Evolutionary conservation across 2,329 filamentous ascomycete genomes (phyloP), one percentile per base, ranked within the genome.

Genomic region (Cryoendolithus antarcticus): DNA sequence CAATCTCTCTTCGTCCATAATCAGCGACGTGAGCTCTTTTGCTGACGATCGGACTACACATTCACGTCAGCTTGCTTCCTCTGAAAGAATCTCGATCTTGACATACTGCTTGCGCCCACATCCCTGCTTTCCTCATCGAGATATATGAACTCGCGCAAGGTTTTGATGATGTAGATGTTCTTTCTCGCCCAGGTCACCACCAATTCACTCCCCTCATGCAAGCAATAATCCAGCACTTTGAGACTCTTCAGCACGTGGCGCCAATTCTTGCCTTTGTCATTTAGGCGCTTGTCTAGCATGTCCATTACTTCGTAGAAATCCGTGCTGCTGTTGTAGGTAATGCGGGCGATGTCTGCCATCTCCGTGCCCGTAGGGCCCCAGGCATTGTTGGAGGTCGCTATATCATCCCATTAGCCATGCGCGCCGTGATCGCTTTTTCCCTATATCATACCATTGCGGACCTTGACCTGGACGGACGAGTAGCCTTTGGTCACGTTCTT

Each of bases 271-370:
- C 91, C 91, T 65, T 98, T 96, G 64, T 98, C 91, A 56, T 98
- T 98, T 56, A 98, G 69, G 51, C 91, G 82, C 70, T 96, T 96
- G 66, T 98, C 91, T 50, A 98, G 72, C 86, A 98, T 98, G 62
- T 98, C 91, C 81, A 98, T 94, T 55, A 98, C 95, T 61, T 98
- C 89, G 68, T 94, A 94, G 67, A 98, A 98, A 62, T 96, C 91
- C 63, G 82, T 89, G 29, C 86, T 88, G 58, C 89, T 93, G 68
- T 93, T 93, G 69, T 88, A 98, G 37, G 91, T 96, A 72, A 96
- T 80, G 62, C 91, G 85, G 62, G 91, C 86, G 59, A 98, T 95
- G 66, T 98, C 91, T 64, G 83, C 85, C 91, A 98, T 96, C 62
- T 98, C 89, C 43, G 86, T 93, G 44, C 91, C 91, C 33, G 89